These are phyloP conservation scores for Cryptococcus sp. DNA, from an alignment of 1,284 basidiomycete species.

Conservation along the genomic window DNA sequence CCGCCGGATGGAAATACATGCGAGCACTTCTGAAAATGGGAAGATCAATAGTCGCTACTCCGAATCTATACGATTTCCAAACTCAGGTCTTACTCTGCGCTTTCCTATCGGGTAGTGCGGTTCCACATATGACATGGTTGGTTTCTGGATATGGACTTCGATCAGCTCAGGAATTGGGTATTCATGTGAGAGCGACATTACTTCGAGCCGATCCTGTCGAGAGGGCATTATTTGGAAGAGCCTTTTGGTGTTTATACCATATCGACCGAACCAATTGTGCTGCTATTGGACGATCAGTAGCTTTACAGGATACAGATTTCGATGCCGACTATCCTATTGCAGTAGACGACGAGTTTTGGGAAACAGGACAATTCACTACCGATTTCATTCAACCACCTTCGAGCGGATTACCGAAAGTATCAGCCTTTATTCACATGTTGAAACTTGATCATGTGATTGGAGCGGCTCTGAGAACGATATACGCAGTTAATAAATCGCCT, in stretches of 20 bases:
- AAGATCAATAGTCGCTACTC: constrained; percentile 54
- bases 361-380: constrained; percentile 50
- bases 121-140: constrained; percentile 68
- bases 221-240: constrained; percentile 69
- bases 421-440: constrained; percentile 64
- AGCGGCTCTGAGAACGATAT: constrained; percentile 66
- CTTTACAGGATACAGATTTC: constrained; percentile 79
- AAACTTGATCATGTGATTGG: constrained; percentile 68
- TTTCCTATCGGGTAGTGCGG: constrained; percentile 57
- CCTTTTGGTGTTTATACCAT: constrained; percentile 63
- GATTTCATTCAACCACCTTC: constrained; percentile 59
- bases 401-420: constrained; percentile 47
- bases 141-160: constrained; percentile 66
- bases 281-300: constrained; percentile 70
- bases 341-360: constrained; percentile 83
- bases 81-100: constrained; percentile 50
- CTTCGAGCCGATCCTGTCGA: constrained; percentile 46
- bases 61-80: constrained; percentile 71
- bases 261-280: constrained; percentile 59
- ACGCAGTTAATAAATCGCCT: constrained; percentile 62
- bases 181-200: constrained; percentile 42
- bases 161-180: constrained; percentile 52
- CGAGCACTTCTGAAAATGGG: constrained; percentile 59
- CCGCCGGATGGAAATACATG: constrained; percentile 71
- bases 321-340: constrained; percentile 73